Conservation (phyloP, 1,139 yeast genomes). For the Hyphopichia fennica region DNA sequence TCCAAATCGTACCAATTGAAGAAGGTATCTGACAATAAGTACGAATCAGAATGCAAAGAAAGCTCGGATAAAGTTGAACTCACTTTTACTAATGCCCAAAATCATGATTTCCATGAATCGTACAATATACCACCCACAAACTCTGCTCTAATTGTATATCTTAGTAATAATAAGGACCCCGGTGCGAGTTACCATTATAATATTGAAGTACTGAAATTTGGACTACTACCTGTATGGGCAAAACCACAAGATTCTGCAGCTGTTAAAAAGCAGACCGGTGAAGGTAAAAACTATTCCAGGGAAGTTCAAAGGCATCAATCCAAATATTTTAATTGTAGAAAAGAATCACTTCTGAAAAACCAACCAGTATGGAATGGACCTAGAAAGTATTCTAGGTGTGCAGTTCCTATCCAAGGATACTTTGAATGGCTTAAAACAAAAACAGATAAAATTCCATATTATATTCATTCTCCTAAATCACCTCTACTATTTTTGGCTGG, state of each 20-base stretch:
- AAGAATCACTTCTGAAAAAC: constrained; percentile 49
- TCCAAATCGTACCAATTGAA: constrained; percentile 4
- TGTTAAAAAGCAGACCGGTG: constrained; percentile 16
- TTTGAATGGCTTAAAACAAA: constrained; percentile 68
- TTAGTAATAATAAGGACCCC: constrained; percentile 9
- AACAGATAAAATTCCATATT: constrained; percentile 60
- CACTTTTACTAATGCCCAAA: constrained; percentile 8
- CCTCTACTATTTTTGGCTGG: constrained; percentile 72
- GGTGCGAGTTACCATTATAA: constrained; percentile 16
- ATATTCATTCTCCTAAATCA: constrained; percentile 51
- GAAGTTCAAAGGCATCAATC: constrained; percentile 34
- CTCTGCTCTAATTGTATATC: constrained; percentile 33
- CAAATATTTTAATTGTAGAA: constrained; percentile 60
- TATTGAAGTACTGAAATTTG: constrained; percentile 43
- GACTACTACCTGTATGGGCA: constrained; percentile 44
- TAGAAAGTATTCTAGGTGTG: constrained; percentile 51
- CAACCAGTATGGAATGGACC: constrained; percentile 53
- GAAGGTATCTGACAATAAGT: constrained; percentile 7
- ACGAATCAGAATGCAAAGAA: constrained; percentile 5
- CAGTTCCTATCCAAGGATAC: constrained; percentile 79
- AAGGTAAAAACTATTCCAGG: constrained; percentile 23
- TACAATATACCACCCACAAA: constrained; percentile 46
- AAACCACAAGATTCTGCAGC: constrained; percentile 33
- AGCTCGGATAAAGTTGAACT: constrained; percentile 4
- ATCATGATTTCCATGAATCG: constrained; percentile 20